Conservation (phyloP, 257 asterid species). For the Verbena officinalis region DNA sequence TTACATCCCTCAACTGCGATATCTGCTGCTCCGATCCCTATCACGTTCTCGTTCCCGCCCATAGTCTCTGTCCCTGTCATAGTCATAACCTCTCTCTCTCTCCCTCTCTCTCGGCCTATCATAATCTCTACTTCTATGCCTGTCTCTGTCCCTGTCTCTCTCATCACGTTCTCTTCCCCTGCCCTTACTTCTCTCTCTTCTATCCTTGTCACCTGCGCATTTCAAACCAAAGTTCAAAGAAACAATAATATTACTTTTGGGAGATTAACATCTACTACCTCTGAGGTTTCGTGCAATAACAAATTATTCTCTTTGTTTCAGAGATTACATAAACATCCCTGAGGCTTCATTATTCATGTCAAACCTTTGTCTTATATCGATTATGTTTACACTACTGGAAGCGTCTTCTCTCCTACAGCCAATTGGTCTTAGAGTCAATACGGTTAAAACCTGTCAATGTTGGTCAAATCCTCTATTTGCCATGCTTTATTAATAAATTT, state of each 20-base stretch:
- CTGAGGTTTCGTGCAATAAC: no score
- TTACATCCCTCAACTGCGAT: constrained; percentile 43
- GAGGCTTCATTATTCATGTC: no score
- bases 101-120: constrained; percentile 72
- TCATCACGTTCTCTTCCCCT: constrained; percentile 74
- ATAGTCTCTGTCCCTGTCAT: constrained; percentile 72
- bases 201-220: constrained; percentile 61
- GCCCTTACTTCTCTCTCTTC: constrained; percentile 69
- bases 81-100: constrained; percentile 55
- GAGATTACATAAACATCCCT: no score
- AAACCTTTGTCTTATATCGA: no score
- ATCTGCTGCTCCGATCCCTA: constrained; percentile 55
- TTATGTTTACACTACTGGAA: no score
- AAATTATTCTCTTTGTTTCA: no score
- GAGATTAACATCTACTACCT: no score
- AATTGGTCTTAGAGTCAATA: no score
- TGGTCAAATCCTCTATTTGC: no score
- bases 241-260: neutral
- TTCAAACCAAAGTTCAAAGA: constrained; percentile 16
- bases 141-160: constrained; percentile 72
- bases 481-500: no score
- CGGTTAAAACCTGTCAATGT: no score
- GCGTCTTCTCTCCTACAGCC: no score
- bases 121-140: constrained; percentile 71
- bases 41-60: constrained; percentile 68